Base-by-base conservation (phyloP, 2,329 filamentous ascomycete genomes). In the Colletotrichum musicola region DNA sequence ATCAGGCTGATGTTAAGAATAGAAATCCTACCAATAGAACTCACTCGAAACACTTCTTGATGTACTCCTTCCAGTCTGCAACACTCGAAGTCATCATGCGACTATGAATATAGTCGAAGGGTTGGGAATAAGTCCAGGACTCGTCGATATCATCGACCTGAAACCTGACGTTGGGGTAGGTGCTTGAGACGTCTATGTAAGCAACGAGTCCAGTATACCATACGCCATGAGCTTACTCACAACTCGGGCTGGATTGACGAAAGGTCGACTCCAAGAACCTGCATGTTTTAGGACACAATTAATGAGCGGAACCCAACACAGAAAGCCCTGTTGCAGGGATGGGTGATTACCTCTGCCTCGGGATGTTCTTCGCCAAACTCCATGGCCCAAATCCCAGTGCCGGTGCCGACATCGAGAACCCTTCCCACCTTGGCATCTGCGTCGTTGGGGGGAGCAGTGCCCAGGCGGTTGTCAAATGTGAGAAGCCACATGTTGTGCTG, bases 401-500 rank as follows among this genome's bases (percentile, higher is more conserved):
- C 84, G 1, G 82, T 85, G 18, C 83, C 83, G 40, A 83, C 72
- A 73, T 86, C 84, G 1, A 86, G 75, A 9, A 81, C 75, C n/a
- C 67, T 70, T 16, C 53, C 47, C 3, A 25, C 54, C 4, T 70
- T 56, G 2, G 46, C 54, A 18, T 55, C n/a, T 61, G 62, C 54
- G 18, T 58, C 61, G 16, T 56, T 55, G 27, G 73, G 65, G 5
- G 50, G 50, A 30, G 73, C 70, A 18, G 74, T 44, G 9, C 72
- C 57, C 42, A 75, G 71, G 18, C 72, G 70, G 54, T 72, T 72
- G 20, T 75, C 72, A 14, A 74, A 71, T 3, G 73, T 74, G 57
- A 85, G 65, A 42, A 82, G 83, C 73, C 84, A 83, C 72, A 89
- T 82, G 71, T 87, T 81, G 74, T 89, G 85, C 72, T 87, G 84